These are phyloP conservation scores for Coelastrella sp. DNA, from an alignment of 139 green algal species.

Conservation along the genomic window DNA sequence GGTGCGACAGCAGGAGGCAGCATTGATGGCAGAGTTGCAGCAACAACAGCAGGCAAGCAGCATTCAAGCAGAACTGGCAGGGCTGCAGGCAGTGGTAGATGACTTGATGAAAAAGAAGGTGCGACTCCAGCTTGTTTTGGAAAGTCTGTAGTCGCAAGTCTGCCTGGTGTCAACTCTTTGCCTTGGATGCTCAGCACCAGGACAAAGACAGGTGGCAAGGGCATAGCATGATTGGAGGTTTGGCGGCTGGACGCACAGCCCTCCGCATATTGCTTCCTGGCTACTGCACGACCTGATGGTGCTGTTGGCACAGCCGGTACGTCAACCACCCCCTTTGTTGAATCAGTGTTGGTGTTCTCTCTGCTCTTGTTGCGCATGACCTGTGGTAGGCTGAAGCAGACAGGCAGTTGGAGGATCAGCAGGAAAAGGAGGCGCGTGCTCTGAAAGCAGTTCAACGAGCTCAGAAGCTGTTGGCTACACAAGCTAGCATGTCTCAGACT, in stretches of 20 bases:
- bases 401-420: constrained; percentile 64
- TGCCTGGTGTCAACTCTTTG: too few relatives aligned
- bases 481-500: constrained; percentile 19
- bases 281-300: background rate
- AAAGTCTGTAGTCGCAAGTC: too few relatives aligned
- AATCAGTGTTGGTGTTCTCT: background rate
- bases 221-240: too few relatives aligned
- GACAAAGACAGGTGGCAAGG: too few relatives aligned
- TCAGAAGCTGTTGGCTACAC: constrained; percentile 47
- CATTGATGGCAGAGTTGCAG: constrained; percentile 19
- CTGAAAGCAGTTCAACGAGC: constrained; percentile 50
- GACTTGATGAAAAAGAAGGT: constrained; percentile 55
- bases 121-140: background rate
- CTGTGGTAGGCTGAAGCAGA: constrained; percentile 51
- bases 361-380: background rate
- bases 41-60: constrained; percentile 47
- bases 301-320: background rate
- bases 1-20: constrained; percentile 7
- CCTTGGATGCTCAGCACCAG: too few relatives aligned
- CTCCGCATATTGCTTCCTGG: too few relatives aligned
- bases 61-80: constrained; percentile 52
- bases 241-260: too few relatives aligned
- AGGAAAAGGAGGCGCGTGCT: constrained; percentile 64
- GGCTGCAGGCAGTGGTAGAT: constrained; percentile 54
- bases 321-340: background rate